Evolutionary conservation across 1,284 basidiomycete genomes (phyloP), one percentile per base, ranked within the genome.

Genomic region (Cutaneotrichosporon sp.): DNA sequence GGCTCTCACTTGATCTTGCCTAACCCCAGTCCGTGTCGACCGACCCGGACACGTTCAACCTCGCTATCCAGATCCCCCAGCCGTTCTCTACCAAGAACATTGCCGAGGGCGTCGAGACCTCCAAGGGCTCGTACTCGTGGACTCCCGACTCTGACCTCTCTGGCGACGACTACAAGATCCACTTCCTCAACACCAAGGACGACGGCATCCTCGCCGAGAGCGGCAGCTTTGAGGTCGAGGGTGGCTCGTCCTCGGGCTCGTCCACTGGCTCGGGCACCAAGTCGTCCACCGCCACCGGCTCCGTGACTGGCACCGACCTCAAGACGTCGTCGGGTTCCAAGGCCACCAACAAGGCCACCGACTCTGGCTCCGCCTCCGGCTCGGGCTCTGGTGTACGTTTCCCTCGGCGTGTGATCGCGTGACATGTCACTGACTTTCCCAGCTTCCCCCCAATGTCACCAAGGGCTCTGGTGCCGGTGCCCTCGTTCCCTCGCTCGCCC

Each of bases 161-260:
- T 15, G 70, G 64, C 12, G 46, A 51, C 8, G 50, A 51, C 39
- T 35, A 40, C 45, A 18, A 35, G 30, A 42, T 70, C 57, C 66
- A 67, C 61, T 54, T 69, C 34, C 51, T 61, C 44, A 43, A 51
- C 42, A 33, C 57, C 14, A 45, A 54, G 20, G 52, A 49, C 36
- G 58, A 49, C 21, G 68, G 62, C 14, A 70, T 72, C 52, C 61
- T 73, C 44, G 71, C 71, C 45, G 66, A 73, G 62, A 65, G 63
- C 33, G 58, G 61, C 40, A 61, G 65, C 53, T 73, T 73, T 45
- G 54, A 51, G 21, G 59, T 73, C 17, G 54, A 56, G 39, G 21
- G 60, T 35, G 65, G 66, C 13, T 49, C 61, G 17, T 41, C 56
- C 20, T 49, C 54, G 4, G 55, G 41, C 37, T 45, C 43, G 36